Evolutionary conservation across 164 flowering plant genomes (phyloP).

Genomic region (Stephania japonica): DNA sequence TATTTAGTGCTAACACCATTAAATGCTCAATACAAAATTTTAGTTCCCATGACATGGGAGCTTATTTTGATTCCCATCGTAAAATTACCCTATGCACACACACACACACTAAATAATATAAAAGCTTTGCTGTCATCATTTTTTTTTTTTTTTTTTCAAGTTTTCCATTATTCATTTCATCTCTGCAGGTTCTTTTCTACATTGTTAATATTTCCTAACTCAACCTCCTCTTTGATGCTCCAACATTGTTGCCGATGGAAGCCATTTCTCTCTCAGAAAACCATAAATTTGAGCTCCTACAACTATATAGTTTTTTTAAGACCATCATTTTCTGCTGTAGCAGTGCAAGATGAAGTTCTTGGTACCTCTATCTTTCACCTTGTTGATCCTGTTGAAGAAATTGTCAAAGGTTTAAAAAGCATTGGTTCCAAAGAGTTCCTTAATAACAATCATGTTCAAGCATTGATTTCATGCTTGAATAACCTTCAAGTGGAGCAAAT

Average conservation of each 20-base stretch:
- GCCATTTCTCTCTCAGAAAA: neutral
- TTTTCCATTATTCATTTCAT: no score
- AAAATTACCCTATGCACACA: no score
- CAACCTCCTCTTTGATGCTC: neutral
- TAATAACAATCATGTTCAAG: slow-evolving; percentile 9
- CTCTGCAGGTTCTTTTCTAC: no score
- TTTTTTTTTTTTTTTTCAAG: no score
- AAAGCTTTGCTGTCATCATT: no score
- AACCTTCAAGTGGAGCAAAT: slow-evolving; percentile 24
- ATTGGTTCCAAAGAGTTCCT: slow-evolving; percentile 4
- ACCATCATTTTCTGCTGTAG: slow-evolving; percentile 16
- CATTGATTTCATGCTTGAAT: slow-evolving; percentile 17
- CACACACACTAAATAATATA: no score
- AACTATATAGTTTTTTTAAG: slow-evolving; percentile 12
- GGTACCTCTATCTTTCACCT: neutral
- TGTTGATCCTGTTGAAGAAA: slow-evolving; percentile 15
- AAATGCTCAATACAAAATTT: no score
- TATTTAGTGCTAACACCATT: no score
- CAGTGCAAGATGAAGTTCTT: slow-evolving; percentile 7
- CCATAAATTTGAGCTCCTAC: slow-evolving; percentile 7
- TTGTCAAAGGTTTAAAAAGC: slow-evolving; percentile 24
- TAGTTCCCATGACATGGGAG: no score
- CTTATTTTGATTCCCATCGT: no score
- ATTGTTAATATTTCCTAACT: neutral
- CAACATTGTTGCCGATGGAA: neutral